phyloP scores from a whole-genome alignment of 768 basidiomycete genomes.

The Mrakia blollopis region DNA sequence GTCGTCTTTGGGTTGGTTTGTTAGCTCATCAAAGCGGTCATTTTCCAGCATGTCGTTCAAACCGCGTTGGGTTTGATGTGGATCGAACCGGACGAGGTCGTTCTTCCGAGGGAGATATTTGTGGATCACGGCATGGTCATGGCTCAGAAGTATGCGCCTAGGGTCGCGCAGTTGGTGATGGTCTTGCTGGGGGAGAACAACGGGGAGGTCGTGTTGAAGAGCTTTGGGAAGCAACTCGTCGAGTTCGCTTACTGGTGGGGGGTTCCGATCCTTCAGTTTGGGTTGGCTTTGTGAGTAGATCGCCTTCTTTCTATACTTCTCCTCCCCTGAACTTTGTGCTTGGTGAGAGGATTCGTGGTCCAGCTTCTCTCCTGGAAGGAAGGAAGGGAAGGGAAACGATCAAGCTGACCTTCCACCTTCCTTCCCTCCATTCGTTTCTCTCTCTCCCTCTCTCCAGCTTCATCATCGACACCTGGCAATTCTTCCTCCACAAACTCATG shows the following conservation, averaged over 20 bases:
- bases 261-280: conserved; percentile 66
- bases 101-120: conserved; percentile 38
- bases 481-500: conserved; percentile 88
- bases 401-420: background rate
- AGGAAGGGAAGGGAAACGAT: background rate
- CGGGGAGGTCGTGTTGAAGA: conserved; percentile 45
- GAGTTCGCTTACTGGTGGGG: conserved; percentile 89
- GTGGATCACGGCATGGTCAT: conserved; percentile 50
- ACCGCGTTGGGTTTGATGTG: conserved; percentile 66
- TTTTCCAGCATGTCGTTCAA: conserved; percentile 81
- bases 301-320: background rate
- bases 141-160: conserved; percentile 39
- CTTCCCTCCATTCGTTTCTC: background rate
- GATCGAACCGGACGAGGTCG: conserved; percentile 52
- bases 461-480: conserved; percentile 96
- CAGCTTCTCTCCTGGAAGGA: too few species aligned
- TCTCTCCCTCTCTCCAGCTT: conserved; percentile 54
- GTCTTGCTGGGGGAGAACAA: conserved; percentile 49
- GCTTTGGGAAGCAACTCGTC: conserved; percentile 48
- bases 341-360: background rate
- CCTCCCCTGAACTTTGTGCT: background rate
- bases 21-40: conserved; percentile 72
- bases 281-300: conserved; percentile 71
- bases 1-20: background rate
- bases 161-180: conserved; percentile 47